Evolutionary conservation across 2,329 filamentous ascomycete genomes (phyloP).

Genomic region (Didymella pinodella): DNA sequence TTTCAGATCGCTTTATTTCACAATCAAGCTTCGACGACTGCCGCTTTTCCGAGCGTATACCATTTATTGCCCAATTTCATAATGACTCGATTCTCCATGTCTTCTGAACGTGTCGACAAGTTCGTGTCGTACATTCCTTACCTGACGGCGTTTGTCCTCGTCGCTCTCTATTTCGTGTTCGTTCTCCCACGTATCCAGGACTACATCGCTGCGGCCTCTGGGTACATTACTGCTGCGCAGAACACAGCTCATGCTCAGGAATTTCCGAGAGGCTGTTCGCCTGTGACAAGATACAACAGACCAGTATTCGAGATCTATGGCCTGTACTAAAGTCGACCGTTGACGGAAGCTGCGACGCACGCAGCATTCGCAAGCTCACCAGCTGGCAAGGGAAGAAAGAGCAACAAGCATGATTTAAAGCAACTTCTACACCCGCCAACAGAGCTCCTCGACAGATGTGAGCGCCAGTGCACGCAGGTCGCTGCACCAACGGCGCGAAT

Average conservation of each 20-base stretch:
- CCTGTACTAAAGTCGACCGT: constrained; percentile 46
- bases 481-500: constrained; percentile 16
- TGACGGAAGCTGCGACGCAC: background rate
- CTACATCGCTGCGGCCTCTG: constrained; percentile 10
- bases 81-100: constrained; percentile 13
- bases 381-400: background rate
- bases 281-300: constrained; percentile 18
- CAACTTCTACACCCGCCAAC: constrained; percentile 12
- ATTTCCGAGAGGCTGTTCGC: constrained; percentile 18
- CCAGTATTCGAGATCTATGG: constrained; percentile 39
- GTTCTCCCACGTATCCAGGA: constrained; percentile 19
- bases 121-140: constrained; percentile 20
- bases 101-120: constrained; percentile 18
- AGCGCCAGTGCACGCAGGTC: constrained; percentile 15
- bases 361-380: background rate
- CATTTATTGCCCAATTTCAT: constrained; percentile 3
- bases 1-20: constrained; percentile 11
- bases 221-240: constrained; percentile 19
- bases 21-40: constrained; percentile 17
- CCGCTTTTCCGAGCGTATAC: constrained; percentile 20
- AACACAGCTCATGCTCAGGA: constrained; percentile 20
- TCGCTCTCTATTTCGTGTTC: constrained; percentile 17
- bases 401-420: constrained; percentile 2
- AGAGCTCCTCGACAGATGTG: constrained; percentile 10
- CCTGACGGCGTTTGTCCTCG: constrained; percentile 5